Evolutionary conservation across 129 eudicot genomes (phyloP).

Genomic region (Calendula officinalis): DNA sequence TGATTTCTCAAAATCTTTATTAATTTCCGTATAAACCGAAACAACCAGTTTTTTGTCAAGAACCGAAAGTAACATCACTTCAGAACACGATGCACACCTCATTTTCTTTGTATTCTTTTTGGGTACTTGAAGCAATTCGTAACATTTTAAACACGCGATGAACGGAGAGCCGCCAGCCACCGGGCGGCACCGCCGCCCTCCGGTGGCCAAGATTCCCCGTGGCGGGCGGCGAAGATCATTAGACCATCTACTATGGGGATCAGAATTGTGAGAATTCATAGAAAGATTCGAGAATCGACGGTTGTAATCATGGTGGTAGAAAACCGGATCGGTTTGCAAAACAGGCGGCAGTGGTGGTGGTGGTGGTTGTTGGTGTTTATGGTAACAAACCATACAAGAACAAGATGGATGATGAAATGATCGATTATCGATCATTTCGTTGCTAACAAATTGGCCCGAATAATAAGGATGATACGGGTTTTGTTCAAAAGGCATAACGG

Average conservation of each 20-base stretch:
- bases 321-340: constrained; percentile 31
- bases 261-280: constrained; percentile 36
- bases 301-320: constrained; percentile 46
- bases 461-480: constrained; percentile 47
- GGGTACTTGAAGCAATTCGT: constrained; percentile 72
- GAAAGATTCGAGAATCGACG: constrained; percentile 38
- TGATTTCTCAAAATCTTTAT: constrained; percentile 25
- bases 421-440: constrained; percentile 32
- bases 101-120: constrained; percentile 53
- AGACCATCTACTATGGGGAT: constrained; percentile 46
- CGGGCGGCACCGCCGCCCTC: constrained; percentile 54
- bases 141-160: constrained; percentile 67
- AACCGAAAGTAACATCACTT: constrained; percentile 44
- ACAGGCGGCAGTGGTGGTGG: constrained; percentile 30
- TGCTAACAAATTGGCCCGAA: constrained; percentile 52
- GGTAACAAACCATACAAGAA: constrained; percentile 68
- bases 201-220: constrained; percentile 43
- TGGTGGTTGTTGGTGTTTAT: constrained; percentile 48
- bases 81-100: constrained; percentile 76
- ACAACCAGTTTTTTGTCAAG: constrained; percentile 54
- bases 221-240: constrained; percentile 58
- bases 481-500: constrained; percentile 38
- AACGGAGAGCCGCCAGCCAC: constrained; percentile 93
- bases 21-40: constrained; percentile 31
- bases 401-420: constrained; percentile 62